phyloP scores from a whole-genome alignment of 176 grass and related monocot species.

The Miscanthus lutarioriparius region DNA sequence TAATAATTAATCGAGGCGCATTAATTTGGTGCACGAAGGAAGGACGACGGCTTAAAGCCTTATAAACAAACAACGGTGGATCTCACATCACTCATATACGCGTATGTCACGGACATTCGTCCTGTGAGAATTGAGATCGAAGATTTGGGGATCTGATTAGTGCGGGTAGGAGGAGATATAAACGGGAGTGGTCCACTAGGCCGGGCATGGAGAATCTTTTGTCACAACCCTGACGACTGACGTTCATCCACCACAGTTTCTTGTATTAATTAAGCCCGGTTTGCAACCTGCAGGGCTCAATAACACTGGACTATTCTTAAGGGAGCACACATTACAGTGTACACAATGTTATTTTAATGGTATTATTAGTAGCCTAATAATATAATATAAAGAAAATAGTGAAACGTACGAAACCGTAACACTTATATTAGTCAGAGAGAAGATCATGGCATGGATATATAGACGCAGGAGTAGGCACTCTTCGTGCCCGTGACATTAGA shows the following conservation, averaged over 20 bases:
- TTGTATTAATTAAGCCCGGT: not conserved
- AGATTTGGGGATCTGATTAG: not conserved
- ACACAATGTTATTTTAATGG: too few species aligned
- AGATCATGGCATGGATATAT: too few species aligned
- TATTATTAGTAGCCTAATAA: too few species aligned
- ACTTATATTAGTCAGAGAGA: too few species aligned
- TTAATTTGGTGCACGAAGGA: too few species aligned
- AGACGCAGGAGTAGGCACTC: too few species aligned
- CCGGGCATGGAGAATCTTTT: not conserved
- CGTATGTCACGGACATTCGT: conserved; percentile 1
- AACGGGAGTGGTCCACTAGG: not conserved
- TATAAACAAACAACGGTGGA: conserved; percentile 10
- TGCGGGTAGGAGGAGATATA: too few species aligned
- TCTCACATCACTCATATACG: not conserved
- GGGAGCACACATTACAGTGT: too few species aligned
- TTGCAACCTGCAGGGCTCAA: not conserved
- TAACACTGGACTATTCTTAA: too few species aligned
- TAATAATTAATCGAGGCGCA: not conserved
- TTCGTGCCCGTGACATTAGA: not conserved
- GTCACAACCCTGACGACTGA: not conserved
- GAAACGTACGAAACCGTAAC: not conserved
- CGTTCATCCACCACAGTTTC: not conserved
- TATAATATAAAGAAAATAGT: too few species aligned
- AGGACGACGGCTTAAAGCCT: not conserved
- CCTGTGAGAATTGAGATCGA: not conserved